Evolutionary conservation across 1,139 yeast genomes (phyloP), one percentile per base, ranked within the genome.

Genomic region (Saccharomyces hybrid): DNA sequence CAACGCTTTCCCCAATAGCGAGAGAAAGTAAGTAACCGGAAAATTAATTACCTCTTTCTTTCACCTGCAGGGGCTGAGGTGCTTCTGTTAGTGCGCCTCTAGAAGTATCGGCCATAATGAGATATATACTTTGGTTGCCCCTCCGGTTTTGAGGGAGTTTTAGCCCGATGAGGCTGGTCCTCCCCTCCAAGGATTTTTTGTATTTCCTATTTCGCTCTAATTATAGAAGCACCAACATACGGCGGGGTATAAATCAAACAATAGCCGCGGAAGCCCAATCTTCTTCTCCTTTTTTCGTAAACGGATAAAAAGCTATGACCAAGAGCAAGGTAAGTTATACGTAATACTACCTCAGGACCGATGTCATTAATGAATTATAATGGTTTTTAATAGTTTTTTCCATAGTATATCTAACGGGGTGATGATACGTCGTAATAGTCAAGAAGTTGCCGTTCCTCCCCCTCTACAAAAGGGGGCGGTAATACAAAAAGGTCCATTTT

Each of bases 21-120:
- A 49, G 16, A 67, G 67, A 59, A 64, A 49, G 58, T 64, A 11
- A 60, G 41, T 67, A 65, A 61, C 59, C 51, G 67, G 67, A n/a
- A 55, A 63, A 29, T 56, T 64, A 7, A 59, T 65, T 3, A 64
- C 66, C 44, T 38, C 44, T 38, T 38, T 38, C n/a, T 16, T 38
- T 5, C 44, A 38, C 11, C 23, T 38, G 44, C 44, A 38, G 44
- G 25, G 44, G 44, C 44, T 38, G 25, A 8, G 44, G 44, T 9
- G 9, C 23, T 16, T 38, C 25, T 5, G 25, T 38, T 4, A 13
- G 11, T 20, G 11, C 16, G 44, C 23, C 13, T 38, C 25, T 38
- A 38, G 16, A 16, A 38, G 44, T 9, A 38, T 38, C 44, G 25
- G 25, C 44, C 44, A 38, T 38, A 38, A 38, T 38, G 23, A 38